These are phyloP conservation scores for Dionaea muscipula DNA, from an alignment of 179 eudicot genomes.

Conservation along the genomic window DNA sequence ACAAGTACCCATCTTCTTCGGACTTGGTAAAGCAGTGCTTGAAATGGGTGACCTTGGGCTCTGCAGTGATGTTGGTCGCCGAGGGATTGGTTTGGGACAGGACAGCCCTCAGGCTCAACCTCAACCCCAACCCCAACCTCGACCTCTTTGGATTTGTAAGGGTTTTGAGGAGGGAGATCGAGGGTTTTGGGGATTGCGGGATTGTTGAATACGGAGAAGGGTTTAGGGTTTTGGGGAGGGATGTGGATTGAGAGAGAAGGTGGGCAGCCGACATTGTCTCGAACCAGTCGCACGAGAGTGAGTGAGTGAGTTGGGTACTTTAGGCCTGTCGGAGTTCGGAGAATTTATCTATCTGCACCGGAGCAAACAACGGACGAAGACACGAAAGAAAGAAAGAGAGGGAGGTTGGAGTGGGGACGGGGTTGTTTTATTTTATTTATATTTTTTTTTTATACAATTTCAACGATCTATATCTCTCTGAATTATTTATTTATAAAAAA, in stretches of 20 bases:
- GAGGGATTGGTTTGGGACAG: constrained; percentile 23
- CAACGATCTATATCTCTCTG: too few relatives aligned
- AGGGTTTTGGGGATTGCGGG: constrained; percentile 15
- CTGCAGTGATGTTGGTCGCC: constrained; percentile 12
- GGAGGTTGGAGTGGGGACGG: too few relatives aligned
- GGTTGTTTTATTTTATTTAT: too few relatives aligned
- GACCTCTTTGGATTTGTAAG: constrained; percentile 13
- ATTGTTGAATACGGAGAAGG: constrained; percentile 14
- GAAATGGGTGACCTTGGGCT: constrained; percentile 22
- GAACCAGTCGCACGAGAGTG: too few relatives aligned
- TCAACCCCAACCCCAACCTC: constrained; percentile 17
- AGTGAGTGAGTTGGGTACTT: too few relatives aligned
- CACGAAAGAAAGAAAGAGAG: too few relatives aligned
- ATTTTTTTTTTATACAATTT: too few relatives aligned
- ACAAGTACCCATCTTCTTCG: constrained; percentile 64
- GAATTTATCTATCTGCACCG: too few relatives aligned
- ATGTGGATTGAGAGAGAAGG: constrained; percentile 30
- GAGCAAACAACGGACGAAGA: too few relatives aligned
- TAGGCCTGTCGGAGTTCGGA: too few relatives aligned
- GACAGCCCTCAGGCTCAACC: constrained; percentile 25
- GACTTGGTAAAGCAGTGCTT: constrained; percentile 53
- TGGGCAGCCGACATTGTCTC: constrained; percentile 63
- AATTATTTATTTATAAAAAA: too few relatives aligned
- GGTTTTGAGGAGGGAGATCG: constrained; percentile 22
- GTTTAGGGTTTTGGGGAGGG: constrained; percentile 26